phyloP scores from a whole-genome alignment of 176 grass and related monocot genomes.

The Carex littledalei region DNA sequence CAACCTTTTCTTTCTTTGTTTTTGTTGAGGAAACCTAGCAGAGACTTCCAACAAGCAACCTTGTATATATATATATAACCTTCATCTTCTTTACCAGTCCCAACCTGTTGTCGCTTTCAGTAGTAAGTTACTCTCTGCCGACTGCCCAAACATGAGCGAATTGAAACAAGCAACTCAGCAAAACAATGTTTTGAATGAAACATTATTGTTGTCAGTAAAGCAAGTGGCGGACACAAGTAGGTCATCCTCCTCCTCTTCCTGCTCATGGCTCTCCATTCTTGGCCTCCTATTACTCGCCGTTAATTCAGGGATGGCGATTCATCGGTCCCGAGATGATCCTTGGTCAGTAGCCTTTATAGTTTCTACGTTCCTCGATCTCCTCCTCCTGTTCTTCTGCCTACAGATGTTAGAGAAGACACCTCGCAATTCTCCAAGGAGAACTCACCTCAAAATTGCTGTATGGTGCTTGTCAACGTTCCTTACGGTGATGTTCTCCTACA shows the following conservation, averaged over 20 bases:
- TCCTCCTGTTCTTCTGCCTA: conserved; percentile 16
- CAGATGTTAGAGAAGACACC: conserved; percentile 19
- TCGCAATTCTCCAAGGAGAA: background rate
- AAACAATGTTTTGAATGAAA: background rate
- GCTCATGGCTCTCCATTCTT: background rate
- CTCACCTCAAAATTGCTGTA: conserved; percentile 13
- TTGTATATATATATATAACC: no score
- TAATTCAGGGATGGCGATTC: conserved; percentile 19
- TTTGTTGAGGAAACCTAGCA: no score
- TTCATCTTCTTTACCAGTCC: no score
- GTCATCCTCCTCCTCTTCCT: no score
- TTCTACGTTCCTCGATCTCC: background rate
- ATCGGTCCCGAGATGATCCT: background rate
- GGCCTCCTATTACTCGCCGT: conserved; percentile 3
- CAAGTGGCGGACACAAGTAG: background rate
- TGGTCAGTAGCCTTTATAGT: conserved; percentile 1
- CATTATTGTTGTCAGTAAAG: background rate
- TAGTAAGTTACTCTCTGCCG: no score
- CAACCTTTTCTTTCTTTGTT: no score
- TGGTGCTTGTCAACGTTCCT: conserved; percentile 27
- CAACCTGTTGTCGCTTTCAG: no score
- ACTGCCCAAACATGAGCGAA: background rate
- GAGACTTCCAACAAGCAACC: no score
- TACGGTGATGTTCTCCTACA: conserved; percentile 27
- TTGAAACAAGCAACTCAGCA: background rate